phyloP scores from a whole-genome alignment of 163 green algal species.

The Trebouxiophyceae sp. region DNA sequence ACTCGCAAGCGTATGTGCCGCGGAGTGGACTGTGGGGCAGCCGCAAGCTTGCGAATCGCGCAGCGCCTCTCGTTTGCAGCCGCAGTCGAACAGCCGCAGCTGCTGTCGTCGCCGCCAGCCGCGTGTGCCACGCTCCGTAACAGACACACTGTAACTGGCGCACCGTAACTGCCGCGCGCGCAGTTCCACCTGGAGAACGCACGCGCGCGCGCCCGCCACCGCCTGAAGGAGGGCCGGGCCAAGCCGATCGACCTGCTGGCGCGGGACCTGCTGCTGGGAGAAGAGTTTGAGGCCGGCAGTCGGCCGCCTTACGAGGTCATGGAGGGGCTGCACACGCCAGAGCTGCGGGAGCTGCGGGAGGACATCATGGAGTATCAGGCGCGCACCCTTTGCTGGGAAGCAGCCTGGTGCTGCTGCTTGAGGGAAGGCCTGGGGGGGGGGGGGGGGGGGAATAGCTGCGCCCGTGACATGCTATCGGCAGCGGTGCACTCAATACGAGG shows the following conservation, averaged over 20 bases:
- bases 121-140: neutral
- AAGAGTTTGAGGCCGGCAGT: constrained; percentile 36
- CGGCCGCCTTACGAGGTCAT: constrained; percentile 48
- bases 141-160: neutral
- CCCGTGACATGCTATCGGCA: too few species aligned
- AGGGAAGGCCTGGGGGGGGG: too few species aligned
- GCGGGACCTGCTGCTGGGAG: constrained; percentile 56
- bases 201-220: constrained; percentile 25
- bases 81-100: too few species aligned
- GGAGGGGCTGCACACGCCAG: constrained; percentile 39
- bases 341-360: constrained; percentile 49
- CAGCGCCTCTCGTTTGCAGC: too few species aligned
- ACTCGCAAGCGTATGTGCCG: too few species aligned
- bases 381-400: too few species aligned
- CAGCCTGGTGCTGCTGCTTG: neutral
- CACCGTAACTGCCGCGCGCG: neutral
- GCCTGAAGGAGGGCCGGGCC: constrained; percentile 56
- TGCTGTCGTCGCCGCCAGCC: too few species aligned
- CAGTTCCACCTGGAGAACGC: constrained; percentile 54
- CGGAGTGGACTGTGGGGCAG: too few species aligned
- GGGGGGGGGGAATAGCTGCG: too few species aligned
- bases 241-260: constrained; percentile 76
- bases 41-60: too few species aligned
- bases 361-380: constrained; percentile 49
- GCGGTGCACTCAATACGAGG: too few species aligned